Evolutionary conservation across 306 rosid genomes (phyloP).

Genomic region (Adenanthera pavonina): DNA sequence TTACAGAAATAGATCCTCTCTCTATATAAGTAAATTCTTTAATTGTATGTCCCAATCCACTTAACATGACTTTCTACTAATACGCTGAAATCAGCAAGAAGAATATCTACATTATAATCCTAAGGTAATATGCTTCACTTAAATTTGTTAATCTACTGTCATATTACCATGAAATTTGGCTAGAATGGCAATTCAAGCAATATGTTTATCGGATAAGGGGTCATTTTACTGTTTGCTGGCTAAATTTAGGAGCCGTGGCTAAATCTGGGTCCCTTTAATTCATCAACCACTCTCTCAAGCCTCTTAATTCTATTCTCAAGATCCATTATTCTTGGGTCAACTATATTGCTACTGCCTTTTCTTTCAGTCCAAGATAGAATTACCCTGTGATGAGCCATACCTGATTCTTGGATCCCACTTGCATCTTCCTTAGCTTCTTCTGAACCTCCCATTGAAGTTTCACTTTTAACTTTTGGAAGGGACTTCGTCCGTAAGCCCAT

Average conservation of each 20-base stretch:
- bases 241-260: conserved; percentile 23
- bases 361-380: not conserved
- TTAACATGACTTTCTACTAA: not conserved
- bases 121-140: not conserved
- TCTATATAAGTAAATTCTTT: not conserved
- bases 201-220: not conserved
- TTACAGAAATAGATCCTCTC: not conserved
- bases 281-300: not conserved
- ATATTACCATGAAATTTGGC: not conserved
- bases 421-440: too few relatives aligned
- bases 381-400: not conserved
- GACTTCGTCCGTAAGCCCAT: too few relatives aligned
- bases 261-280: not conserved
- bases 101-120: not conserved
- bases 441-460: too few relatives aligned
- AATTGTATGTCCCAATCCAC: too few relatives aligned
- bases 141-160: not conserved
- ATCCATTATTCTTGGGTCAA: too few relatives aligned
- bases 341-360: too few relatives aligned
- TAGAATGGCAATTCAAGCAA: not conserved
- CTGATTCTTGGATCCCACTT: not conserved
- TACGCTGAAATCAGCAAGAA: not conserved
- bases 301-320: not conserved
- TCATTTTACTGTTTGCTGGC: too few relatives aligned
- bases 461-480: too few relatives aligned